These are phyloP conservation scores for Nicotiana otophora DNA, from an alignment of 257 asterid genomes.

Conservation along the genomic window DNA sequence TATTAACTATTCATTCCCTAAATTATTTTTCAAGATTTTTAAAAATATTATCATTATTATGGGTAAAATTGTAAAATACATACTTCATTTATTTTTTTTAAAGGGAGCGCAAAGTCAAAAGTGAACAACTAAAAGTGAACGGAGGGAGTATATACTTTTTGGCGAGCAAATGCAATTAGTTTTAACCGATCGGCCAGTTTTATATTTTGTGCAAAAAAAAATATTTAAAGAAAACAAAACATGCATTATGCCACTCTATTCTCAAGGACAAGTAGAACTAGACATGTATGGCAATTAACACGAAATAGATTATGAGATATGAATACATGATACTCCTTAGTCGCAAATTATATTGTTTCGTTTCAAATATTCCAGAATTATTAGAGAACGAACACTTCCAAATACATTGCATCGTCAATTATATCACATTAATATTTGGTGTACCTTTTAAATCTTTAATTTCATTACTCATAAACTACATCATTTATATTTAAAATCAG, in stretches of 20 bases:
- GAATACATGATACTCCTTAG: background rate
- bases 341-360: background rate
- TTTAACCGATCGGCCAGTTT: too few relatives aligned
- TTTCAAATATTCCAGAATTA: background rate
- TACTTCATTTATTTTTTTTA: too few relatives aligned
- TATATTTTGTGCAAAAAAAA: too few relatives aligned
- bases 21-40: too few relatives aligned
- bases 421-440: background rate
- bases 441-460: background rate
- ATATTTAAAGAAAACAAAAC: background rate
- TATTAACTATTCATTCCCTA: too few relatives aligned
- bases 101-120: too few relatives aligned
- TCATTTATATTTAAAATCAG: background rate
- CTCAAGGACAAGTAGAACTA: background rate
- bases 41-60: too few relatives aligned
- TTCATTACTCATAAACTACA: background rate
- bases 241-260: background rate
- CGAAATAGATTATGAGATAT: background rate
- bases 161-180: too few relatives aligned
- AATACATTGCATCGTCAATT: background rate
- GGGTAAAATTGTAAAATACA: too few relatives aligned
- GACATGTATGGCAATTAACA: background rate
- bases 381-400: background rate
- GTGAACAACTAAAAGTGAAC: too few relatives aligned
- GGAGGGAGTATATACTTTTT: too few relatives aligned